phyloP scores from a whole-genome alignment of 441 rosid genomes.

The Erysimum cheiri region DNA sequence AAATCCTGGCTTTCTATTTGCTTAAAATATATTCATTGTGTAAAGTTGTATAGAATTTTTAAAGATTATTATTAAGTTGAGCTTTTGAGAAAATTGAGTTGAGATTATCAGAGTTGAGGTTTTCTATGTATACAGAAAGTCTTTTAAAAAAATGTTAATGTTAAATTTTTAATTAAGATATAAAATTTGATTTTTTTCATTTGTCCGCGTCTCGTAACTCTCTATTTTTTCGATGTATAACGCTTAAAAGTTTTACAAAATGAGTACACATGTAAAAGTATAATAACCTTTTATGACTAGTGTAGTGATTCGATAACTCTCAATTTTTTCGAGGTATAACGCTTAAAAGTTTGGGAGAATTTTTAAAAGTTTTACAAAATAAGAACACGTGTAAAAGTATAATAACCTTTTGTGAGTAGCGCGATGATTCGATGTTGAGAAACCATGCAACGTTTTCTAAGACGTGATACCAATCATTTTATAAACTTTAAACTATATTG shows the following conservation, averaged over 20 bases:
- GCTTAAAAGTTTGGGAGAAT: not conserved
- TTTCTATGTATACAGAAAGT: too few relatives aligned
- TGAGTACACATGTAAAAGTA: not conserved
- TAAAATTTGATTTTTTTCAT: not conserved
- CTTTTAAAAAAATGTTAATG: not conserved
- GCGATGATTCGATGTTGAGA: not conserved
- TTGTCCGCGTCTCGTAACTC: too few relatives aligned
- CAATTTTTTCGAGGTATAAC: not conserved
- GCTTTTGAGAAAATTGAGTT: not conserved
- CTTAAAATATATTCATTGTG: too few relatives aligned
- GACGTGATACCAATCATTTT: not conserved
- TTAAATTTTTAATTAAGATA: too few relatives aligned
- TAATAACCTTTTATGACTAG: not conserved
- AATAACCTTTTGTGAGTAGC: not conserved
- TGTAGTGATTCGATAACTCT: not conserved
- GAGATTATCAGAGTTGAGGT: not conserved
- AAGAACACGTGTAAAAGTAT: not conserved
- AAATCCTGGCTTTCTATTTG: too few relatives aligned
- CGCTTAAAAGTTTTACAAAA: not conserved
- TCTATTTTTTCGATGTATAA: not conserved
- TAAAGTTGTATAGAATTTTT: too few relatives aligned
- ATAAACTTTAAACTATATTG: too few relatives aligned
- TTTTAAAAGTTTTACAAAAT: too few relatives aligned
- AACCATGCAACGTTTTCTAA: not conserved
- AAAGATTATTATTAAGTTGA: too few relatives aligned